A percentile compares a stretch with the other conserved stretches of the same genome.
These are phyloP conservation scores for Verruconis gallopava DNA, from an alignment of 2,329 filamentous ascomycete genomes.

Conservation along the genomic window DNA sequence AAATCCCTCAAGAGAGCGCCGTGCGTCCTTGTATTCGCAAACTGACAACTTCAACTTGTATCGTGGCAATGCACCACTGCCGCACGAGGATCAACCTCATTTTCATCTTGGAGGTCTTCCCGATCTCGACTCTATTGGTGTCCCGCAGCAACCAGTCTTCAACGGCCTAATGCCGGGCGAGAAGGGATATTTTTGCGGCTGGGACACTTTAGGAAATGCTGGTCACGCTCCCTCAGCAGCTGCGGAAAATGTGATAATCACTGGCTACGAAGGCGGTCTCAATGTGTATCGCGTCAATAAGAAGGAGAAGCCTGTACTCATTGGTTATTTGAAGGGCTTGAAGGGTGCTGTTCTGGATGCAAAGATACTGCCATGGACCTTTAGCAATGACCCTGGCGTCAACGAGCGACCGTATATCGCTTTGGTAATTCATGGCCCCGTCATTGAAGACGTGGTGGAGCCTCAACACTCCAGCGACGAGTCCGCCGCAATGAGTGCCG, in stretches of 20 bases:
- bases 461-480: slow-evolving; percentile 22
- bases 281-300: slow-evolving; percentile 64
- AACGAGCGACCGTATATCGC: slow-evolving; percentile 60
- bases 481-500: slow-evolving; percentile 21
- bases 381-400: slow-evolving; percentile 38
- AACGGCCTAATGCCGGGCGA: slow-evolving; percentile 47
- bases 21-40: slow-evolving; percentile 42
- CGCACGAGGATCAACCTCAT: slow-evolving; percentile 63
- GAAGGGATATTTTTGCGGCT: slow-evolving; percentile 65
- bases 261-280: slow-evolving; percentile 69
- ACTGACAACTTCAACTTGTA: slow-evolving; percentile 29
- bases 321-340: slow-evolving; percentile 62
- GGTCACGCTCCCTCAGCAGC: slow-evolving; percentile 30
- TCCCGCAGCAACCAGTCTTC: slow-evolving; percentile 9
- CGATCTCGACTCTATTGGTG: slow-evolving; percentile 47
- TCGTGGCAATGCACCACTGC: slow-evolving; percentile 48
- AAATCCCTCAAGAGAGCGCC: slow-evolving; percentile 24
- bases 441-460: slow-evolving; percentile 31
- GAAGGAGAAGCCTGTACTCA: slow-evolving; percentile 47
- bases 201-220: slow-evolving; percentile 51
- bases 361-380: slow-evolving; percentile 64
- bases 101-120: slow-evolving; percentile 54
- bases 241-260: slow-evolving; percentile 53
- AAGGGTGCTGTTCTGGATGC: slow-evolving; percentile 69
- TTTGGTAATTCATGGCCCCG: slow-evolving; percentile 67